These are phyloP conservation scores for Pseudohyphozyma bogoriensis DNA, from an alignment of 768 basidiomycete genomes.

Conservation along the genomic window DNA sequence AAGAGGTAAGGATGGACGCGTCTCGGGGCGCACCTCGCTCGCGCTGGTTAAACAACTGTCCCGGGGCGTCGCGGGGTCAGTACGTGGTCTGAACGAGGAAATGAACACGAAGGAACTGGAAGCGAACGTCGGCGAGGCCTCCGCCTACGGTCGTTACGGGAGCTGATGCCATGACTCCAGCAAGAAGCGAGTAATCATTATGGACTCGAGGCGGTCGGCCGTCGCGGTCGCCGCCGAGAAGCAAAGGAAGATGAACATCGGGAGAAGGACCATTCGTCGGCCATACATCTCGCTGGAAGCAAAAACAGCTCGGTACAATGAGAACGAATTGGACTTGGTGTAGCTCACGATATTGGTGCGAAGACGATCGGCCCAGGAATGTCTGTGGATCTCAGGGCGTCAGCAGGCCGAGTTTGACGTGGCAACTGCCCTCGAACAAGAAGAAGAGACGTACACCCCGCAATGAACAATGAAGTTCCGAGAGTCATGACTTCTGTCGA, in stretches of 20 bases:
- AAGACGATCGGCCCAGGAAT: constrained; percentile 34
- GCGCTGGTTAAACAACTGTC: too few species aligned
- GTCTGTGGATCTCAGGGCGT: too few species aligned
- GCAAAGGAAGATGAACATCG: constrained; percentile 36
- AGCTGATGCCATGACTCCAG: constrained; percentile 32
- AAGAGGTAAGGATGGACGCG: too few species aligned
- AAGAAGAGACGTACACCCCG: too few species aligned
- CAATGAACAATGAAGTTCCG: constrained; percentile 29
- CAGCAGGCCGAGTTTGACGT: too few species aligned
- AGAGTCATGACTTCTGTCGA: constrained; percentile 35
- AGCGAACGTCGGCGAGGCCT: constrained; percentile 6
- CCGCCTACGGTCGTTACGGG: constrained; percentile 35
- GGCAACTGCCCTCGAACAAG: too few species aligned
- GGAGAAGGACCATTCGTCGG: constrained; percentile 31
- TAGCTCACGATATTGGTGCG: constrained; percentile 26
- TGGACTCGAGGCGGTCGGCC: constrained; percentile 37
- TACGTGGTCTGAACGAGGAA: background rate
- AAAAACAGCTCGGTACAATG: too few species aligned
- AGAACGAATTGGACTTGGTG: too few species aligned
- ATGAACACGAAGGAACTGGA: background rate
- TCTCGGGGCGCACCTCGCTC: background rate
- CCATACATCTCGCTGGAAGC: constrained; percentile 34
- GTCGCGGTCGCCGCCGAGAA: constrained; percentile 38
- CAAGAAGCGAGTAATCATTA: constrained; percentile 38
- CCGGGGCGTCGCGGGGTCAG: background rate